Evolutionary conservation across 2,329 filamentous ascomycete genomes (phyloP).

Genomic region (Colletotrichum sp.): DNA sequence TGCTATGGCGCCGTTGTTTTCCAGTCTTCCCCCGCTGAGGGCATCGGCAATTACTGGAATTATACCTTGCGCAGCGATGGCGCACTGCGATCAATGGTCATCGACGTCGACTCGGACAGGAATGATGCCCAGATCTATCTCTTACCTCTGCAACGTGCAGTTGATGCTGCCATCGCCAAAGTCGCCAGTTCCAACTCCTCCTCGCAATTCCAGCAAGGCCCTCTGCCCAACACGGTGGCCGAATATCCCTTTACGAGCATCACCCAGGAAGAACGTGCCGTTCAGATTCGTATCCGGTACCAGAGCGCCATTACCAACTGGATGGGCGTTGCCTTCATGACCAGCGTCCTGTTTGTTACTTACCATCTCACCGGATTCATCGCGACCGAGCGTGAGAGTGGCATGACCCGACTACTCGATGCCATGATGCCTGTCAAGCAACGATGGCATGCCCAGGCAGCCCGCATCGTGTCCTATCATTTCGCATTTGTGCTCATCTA

Average conservation of each 20-base stretch:
- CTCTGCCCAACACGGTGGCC: constrained; percentile 51
- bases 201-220: constrained; percentile 8
- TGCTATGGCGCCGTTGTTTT: constrained; percentile 81
- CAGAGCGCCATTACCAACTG: constrained; percentile 78
- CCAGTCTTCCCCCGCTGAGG: constrained; percentile 76
- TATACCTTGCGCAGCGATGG: constrained; percentile 84
- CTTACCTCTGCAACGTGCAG: constrained; percentile 78
- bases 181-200: constrained; percentile 35
- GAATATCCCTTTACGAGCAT: constrained; percentile 80
- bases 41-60: constrained; percentile 74
- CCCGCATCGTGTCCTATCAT: constrained; percentile 80
- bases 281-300: constrained; percentile 71
- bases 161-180: constrained; percentile 74
- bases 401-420: constrained; percentile 88
- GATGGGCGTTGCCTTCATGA: constrained; percentile 79
- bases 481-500: constrained; percentile 83
- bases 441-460: constrained; percentile 78
- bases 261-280: constrained; percentile 70
- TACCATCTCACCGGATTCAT: constrained; percentile 90
- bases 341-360: constrained; percentile 79
- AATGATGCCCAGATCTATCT: constrained; percentile 83
- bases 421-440: constrained; percentile 84
- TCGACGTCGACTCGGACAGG: constrained; percentile 66
- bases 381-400: constrained; percentile 83
- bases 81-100: constrained; percentile 66